Percentiles rank a stretch among this genome's conserved stretches.
Conservation (phyloP, 345 rosid species). For the Acer saccharum region DNA sequence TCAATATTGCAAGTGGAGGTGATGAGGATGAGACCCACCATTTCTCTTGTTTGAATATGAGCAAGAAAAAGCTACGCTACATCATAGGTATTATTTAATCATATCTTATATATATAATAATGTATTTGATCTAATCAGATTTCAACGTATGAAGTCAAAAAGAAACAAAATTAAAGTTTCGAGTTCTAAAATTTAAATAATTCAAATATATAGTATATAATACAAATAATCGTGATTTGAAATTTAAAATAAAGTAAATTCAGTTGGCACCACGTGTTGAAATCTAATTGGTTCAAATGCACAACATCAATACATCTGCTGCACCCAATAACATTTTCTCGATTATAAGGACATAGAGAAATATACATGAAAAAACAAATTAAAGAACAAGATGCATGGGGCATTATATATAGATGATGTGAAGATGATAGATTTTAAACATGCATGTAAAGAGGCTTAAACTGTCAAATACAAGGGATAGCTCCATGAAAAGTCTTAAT, state of each 20-base stretch:
- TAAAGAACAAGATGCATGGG: conserved; percentile 25
- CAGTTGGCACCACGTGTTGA: neutral
- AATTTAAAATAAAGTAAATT: neutral
- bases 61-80: neutral
- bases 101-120: too few species aligned
- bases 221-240: neutral
- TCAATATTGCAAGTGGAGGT: conserved; percentile 28
- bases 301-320: neutral
- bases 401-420: neutral
- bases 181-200: neutral
- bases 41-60: conserved; percentile 6
- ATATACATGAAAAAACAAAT: neutral
- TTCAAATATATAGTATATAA: neutral
- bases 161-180: neutral
- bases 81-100: too few species aligned
- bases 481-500: conserved; percentile 35
- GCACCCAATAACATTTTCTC: neutral
- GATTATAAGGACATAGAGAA: too few species aligned
- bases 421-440: conserved; percentile 21
- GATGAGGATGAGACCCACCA: conserved; percentile 35
- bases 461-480: conserved; percentile 38
- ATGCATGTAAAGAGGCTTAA: conserved; percentile 26
- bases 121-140: neutral
- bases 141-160: neutral
- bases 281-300: neutral